Conservation (phyloP, 805 yeast genomes). For the Saturnispora saitoi region DNA sequence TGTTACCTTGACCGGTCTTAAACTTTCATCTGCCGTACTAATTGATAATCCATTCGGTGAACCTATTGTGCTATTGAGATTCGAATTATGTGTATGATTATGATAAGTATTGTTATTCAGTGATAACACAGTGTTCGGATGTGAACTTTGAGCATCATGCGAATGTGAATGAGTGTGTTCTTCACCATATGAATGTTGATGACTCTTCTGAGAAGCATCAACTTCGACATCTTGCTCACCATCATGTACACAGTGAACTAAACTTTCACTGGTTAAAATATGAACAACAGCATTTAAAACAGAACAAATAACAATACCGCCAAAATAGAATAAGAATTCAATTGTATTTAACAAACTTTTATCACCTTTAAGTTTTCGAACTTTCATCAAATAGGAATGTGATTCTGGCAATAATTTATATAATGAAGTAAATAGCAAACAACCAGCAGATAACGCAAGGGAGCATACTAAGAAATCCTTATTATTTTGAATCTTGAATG, state of each 20-base stretch:
- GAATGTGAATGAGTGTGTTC: constrained; percentile 13
- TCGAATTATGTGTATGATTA: not conserved
- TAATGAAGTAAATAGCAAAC: constrained; percentile 69
- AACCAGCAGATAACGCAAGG: constrained; percentile 73
- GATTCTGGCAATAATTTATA: constrained; percentile 72
- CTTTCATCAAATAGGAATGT: constrained; percentile 32
- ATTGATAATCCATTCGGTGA: not conserved
- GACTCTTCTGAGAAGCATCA: not conserved
- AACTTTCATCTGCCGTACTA: not conserved
- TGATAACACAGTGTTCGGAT: too few species aligned
- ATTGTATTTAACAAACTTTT: constrained; percentile 32
- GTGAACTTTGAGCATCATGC: not conserved
- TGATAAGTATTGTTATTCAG: not conserved
- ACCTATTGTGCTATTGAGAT: not conserved
- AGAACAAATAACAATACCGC: constrained; percentile 57
- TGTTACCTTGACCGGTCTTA: constrained; percentile 1
- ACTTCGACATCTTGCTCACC: not conserved
- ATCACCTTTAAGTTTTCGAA: constrained; percentile 21
- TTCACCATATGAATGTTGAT: constrained; percentile 6
- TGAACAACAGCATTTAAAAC: constrained; percentile 61
- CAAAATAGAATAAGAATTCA: constrained; percentile 31
- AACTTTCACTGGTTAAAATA: constrained; percentile 64
- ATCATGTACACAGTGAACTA: constrained; percentile 79
- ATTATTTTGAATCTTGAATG: constrained; percentile 50
- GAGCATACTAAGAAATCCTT: constrained; percentile 64